Base-by-base conservation (phyloP, 176 grass and related monocot species). In the Aegilops tauschii region DNA sequence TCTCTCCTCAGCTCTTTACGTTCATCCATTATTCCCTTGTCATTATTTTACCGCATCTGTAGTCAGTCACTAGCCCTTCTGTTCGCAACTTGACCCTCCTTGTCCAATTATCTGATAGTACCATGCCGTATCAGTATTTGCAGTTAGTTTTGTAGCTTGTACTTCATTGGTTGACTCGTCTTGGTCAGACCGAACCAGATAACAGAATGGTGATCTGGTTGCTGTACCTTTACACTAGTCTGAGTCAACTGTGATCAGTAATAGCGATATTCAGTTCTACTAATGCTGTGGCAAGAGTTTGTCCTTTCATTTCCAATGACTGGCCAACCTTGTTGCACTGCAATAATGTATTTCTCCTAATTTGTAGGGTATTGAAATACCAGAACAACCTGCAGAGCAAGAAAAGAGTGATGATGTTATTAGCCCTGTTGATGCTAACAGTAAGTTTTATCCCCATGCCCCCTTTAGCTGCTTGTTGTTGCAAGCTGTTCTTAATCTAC, bases 391-490 rank as follows among this genome's bases (percentile, higher is more conserved):
- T 36, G 47, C 88, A 77, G 96, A 98, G 27, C 92, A 94, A 86
- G 93, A 96, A 83, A 98, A 94, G 79, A 96, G 90, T 85, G 93
- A 18, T 54, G 50, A 83, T 90, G 88, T 92, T 73, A 92, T 98
- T 72, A 88, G 90, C 27, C 81, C 92, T 29, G 69, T 84, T 64
- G 92, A 98, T 69, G 58, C 54, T 31, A 93, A 87, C 50, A 21
- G 84, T 89, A 87, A 87, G 82, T 81, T 64, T 62, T 37, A 35
- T 84, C 86, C 12, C 36, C 16, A 54, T 21, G 29, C 45, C 6
- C 25, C 50, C 2, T 63, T 83, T 75, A 27, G 69, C 29, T 73
- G 31, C 35, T 25, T 12, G 54, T 73, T 81, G 7, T 2, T 54
- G 50, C 9, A 61, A 85, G 30, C 20, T 83, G 2, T 34, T 21